phyloP scores from a whole-genome alignment of 2,329 filamentous ascomycete species.

The Botrytis byssoidea region DNA sequence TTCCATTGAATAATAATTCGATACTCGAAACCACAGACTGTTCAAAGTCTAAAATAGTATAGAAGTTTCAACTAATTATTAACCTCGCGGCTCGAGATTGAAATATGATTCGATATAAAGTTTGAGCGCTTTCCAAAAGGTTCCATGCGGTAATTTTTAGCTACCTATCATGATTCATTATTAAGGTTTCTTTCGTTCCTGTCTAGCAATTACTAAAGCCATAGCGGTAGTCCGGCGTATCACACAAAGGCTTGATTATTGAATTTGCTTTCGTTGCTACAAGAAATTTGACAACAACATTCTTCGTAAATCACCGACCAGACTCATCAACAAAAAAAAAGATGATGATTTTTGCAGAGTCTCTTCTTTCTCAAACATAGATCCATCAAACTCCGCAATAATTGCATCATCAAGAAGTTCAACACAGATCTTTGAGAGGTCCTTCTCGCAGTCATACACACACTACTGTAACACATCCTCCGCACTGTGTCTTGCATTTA shows the following conservation, averaged over 20 bases:
- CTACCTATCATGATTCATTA: neutral
- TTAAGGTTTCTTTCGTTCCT: neutral
- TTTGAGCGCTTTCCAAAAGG: neutral
- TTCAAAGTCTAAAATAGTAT: neutral
- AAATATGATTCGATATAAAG: neutral
- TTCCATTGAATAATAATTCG: neutral
- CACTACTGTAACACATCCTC: constrained; percentile 5
- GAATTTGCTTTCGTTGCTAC: neutral
- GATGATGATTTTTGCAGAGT: neutral
- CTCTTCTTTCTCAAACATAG: neutral
- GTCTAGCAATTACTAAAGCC: neutral
- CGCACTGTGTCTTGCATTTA: neutral
- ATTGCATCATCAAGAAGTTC: neutral
- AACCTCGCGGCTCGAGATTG: neutral
- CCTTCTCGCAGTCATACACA: neutral
- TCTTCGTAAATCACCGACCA: neutral
- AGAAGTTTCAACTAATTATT: neutral
- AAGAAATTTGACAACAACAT: neutral
- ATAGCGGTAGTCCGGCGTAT: neutral
- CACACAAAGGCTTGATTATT: neutral
- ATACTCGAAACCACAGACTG: neutral
- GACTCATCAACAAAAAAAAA: too few relatives aligned
- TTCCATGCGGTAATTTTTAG: neutral
- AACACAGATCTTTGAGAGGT: constrained; percentile 12
- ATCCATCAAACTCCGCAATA: constrained; percentile 7